Evolutionary conservation across 2,329 filamentous ascomycete species (phyloP).

Genomic region (Ceratocystis huliohia): DNA sequence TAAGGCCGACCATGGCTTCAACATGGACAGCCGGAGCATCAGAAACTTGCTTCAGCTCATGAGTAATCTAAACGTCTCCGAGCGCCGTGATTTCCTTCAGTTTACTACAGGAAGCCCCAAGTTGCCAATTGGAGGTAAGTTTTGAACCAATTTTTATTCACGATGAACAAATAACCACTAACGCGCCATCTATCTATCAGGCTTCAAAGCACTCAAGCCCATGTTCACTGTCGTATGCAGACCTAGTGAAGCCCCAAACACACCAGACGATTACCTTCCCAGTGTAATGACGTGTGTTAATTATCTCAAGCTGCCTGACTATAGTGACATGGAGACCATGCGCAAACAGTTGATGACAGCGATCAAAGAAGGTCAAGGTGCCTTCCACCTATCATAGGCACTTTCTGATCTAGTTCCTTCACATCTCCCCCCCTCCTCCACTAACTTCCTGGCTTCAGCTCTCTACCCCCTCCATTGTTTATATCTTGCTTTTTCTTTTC

Average conservation of each 20-base stretch:
- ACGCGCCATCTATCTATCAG: conserved; percentile 34
- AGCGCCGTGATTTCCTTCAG: conserved; percentile 87
- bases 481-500: background rate
- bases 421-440: no score
- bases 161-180: background rate
- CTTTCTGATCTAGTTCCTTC: no score
- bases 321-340: conserved; percentile 65
- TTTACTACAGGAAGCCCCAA: conserved; percentile 98
- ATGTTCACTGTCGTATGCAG: conserved; percentile 99
- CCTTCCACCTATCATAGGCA: conserved; percentile 78
- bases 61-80: conserved; percentile 64
- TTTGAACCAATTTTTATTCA: background rate
- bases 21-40: conserved; percentile 94
- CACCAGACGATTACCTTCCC: conserved; percentile 93
- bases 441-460: background rate
- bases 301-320: conserved; percentile 94
- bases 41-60: conserved; percentile 87
- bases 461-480: background rate
- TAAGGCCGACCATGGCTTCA: conserved; percentile 96
- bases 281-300: conserved; percentile 99
- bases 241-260: conserved; percentile 87
- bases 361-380: conserved; percentile 89
- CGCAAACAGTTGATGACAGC: conserved; percentile 68
- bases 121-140: conserved; percentile 86
- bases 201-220: conserved; percentile 90